Evolutionary conservation across 169 alveolate species (phyloP), one percentile per base, ranked within the genome.

Genomic region (Cystoisospora suis): DNA sequence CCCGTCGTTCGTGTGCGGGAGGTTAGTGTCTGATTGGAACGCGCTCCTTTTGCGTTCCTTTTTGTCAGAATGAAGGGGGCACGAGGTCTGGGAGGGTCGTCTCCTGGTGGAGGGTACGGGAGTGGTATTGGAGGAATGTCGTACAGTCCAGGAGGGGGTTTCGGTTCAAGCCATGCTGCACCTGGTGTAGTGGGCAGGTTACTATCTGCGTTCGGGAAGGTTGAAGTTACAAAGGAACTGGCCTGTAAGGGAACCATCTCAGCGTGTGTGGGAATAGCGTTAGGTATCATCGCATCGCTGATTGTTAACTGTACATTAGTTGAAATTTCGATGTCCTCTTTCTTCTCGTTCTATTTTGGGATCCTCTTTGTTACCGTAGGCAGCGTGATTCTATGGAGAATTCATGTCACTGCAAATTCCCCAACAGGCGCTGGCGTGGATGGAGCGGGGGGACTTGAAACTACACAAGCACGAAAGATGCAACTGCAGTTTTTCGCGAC

Each of bases 291-390:
- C 58, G 95, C 97, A 59, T 96, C 98, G n/a, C 92, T 97, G 36
- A 94, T 97, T 27, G 99, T 97, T 44, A 97, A 98, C 87, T 96
- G 98, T 85, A 96, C 99, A 3, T 93, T 98, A 49, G 98, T 97
- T 17, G 99, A 98, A 91, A 96, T 98, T n/a, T 95, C 98, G 12
- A 87, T 96, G 75, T 96, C 98, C 36, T 95, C 97, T 6, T 97
- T 97, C 93, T 98, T 98, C 93, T 94, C 99, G 27, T 89, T 95
- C 95, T 97, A 98, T 56, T 97, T 98, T 86, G 99, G 99, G 12
- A 75, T 96, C 17, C 93, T 98, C 34, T 98, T 98, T 81, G 86
- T 96, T 40, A 92, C 96, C 23, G 97, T 97, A 7, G 99, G 99
- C 15, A 79, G 95, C 49, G 96, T 96, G 46, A 97, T 98, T 75